A percentile compares a stretch with the other conserved stretches of the same genome.
Evolutionary conservation across 768 basidiomycete species (phyloP).

Genomic region (Lenzites betulinus): DNA sequence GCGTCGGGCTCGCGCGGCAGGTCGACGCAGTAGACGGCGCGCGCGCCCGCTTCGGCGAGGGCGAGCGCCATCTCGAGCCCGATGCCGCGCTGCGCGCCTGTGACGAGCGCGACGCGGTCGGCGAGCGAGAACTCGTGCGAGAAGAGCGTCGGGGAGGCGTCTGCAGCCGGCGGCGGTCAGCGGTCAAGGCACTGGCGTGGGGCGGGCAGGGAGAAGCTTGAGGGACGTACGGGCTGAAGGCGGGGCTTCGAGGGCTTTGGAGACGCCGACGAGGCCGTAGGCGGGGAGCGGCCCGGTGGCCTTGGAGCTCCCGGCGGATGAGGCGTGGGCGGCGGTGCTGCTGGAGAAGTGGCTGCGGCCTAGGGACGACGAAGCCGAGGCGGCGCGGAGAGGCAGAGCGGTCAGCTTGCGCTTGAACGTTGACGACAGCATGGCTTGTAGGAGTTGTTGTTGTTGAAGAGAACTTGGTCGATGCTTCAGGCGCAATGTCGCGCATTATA

Average conservation of each 20-base stretch:
- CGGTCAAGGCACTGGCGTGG: constrained; percentile 15
- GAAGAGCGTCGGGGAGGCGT: constrained; percentile 27
- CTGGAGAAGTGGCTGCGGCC: constrained; percentile 8
- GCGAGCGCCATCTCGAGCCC: constrained; percentile 83
- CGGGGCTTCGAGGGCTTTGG: constrained; percentile 50
- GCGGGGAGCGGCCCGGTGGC: constrained; percentile 44
- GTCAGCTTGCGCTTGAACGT: too few relatives aligned
- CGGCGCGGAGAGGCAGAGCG: too few relatives aligned
- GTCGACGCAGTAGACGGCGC: constrained; percentile 68
- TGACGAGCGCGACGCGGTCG: constrained; percentile 40
- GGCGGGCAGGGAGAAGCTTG: constrained; percentile 34
- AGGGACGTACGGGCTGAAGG: constrained; percentile 46
- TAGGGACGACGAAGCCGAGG: neutral
- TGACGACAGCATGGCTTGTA: too few relatives aligned
- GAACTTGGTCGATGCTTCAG: too few relatives aligned
- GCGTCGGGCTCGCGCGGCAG: constrained; percentile 54
- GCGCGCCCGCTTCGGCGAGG: constrained; percentile 69
- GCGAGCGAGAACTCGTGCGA: constrained; percentile 32
- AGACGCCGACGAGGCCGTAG: constrained; percentile 64
- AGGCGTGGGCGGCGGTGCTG: neutral
- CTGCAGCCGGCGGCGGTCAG: neutral
- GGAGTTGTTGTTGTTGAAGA: too few relatives aligned
- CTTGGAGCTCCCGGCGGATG: neutral
- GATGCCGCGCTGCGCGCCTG: constrained; percentile 51
- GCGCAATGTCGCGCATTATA: too few relatives aligned